Evolutionary conservation across 2,329 filamentous ascomycete genomes (phyloP).

Genomic region (Aspergillus sp.): DNA sequence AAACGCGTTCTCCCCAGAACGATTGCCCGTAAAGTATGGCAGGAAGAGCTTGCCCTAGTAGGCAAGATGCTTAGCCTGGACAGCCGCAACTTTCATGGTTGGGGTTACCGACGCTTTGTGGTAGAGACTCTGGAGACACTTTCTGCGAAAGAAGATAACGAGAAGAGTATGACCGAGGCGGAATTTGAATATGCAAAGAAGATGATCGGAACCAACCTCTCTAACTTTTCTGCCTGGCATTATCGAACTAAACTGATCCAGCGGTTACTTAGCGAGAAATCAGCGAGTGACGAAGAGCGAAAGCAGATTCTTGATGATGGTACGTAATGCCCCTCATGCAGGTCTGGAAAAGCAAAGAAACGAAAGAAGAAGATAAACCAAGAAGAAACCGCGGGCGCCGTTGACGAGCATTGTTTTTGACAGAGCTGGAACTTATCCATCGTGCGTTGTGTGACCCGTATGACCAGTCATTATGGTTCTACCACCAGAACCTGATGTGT

Average conservation of each 20-base stretch:
- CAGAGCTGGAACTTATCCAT: slow-evolving; percentile 73
- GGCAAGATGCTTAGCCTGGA: slow-evolving; percentile 86
- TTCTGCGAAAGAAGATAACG: slow-evolving; percentile 37
- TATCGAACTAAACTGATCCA: slow-evolving; percentile 82
- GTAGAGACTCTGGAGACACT: slow-evolving; percentile 70
- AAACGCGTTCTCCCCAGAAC: slow-evolving; percentile 60
- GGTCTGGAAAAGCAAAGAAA: background rate
- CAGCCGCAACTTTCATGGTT: slow-evolving; percentile 92
- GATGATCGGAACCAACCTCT: slow-evolving; percentile 82
- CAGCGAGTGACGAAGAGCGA: slow-evolving; percentile 62
- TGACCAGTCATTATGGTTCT: slow-evolving; percentile 96
- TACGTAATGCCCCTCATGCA: slow-evolving; percentile 32
- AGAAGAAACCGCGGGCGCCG: background rate
- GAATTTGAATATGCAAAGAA: slow-evolving; percentile 90
- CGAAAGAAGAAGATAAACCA: background rate
- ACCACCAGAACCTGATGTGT: slow-evolving; percentile 83
- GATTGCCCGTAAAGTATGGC: slow-evolving; percentile 69
- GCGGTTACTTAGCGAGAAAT: slow-evolving; percentile 68
- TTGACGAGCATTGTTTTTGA: slow-evolving; percentile 4
- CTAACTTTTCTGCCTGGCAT: slow-evolving; percentile 98
- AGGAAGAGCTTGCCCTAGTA: slow-evolving; percentile 77
- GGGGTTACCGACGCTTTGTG: slow-evolving; percentile 83
- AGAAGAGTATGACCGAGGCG: slow-evolving; percentile 66
- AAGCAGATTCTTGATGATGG: slow-evolving; percentile 70
- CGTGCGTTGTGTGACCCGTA: slow-evolving; percentile 84